These are phyloP conservation scores for Fusarium begoniae DNA, from an alignment of 2,329 filamentous ascomycete species.

Conservation along the genomic window DNA sequence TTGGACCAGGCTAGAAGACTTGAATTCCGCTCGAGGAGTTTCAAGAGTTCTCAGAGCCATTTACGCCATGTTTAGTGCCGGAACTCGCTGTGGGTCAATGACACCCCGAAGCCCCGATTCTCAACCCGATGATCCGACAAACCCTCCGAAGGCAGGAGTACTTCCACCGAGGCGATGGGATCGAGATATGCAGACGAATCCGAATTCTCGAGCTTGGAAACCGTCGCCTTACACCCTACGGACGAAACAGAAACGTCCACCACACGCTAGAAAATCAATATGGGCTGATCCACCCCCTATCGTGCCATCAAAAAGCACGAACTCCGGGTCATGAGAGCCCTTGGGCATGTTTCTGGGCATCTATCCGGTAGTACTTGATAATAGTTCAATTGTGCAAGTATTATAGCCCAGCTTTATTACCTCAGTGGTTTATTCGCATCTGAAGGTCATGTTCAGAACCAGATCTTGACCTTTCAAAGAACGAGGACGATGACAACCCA, in stretches of 20 bases:
- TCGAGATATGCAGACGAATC: background rate
- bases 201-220: background rate
- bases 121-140: background rate
- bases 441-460: background rate
- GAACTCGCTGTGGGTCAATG: background rate
- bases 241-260: background rate
- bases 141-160: background rate
- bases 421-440: background rate
- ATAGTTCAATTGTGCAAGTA: background rate
- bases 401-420: background rate
- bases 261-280: background rate
- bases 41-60: slow-evolving; percentile 18
- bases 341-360: background rate
- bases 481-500: accelerated
- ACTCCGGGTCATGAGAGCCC: background rate
- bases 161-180: background rate
- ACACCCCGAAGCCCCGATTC: background rate
- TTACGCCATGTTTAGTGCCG: background rate
- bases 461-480: background rate
- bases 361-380: background rate
- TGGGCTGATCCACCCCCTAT: background rate
- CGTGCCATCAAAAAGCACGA: background rate
- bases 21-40: background rate
- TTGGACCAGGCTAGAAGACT: background rate
- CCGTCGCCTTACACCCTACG: background rate